These are phyloP conservation scores for Cordyceps militaris DNA, from an alignment of 2,329 filamentous ascomycete genomes.

Conservation along the genomic window DNA sequence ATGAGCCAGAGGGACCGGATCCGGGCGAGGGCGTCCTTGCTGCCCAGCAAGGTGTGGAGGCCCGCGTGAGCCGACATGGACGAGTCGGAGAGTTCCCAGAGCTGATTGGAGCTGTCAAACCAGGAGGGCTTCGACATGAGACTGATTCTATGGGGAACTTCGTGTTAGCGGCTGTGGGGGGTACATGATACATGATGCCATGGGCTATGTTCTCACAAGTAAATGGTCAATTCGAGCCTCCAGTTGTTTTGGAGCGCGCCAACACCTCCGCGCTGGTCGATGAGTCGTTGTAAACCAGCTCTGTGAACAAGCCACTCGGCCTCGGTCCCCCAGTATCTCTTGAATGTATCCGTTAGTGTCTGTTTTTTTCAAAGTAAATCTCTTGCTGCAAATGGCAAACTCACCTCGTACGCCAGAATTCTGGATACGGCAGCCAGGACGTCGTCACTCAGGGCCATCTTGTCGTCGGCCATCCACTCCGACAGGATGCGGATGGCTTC, in stretches of 20 bases:
- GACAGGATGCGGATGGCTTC: constrained; percentile 30
- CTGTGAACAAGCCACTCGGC: constrained; percentile 7
- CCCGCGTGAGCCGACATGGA: not conserved
- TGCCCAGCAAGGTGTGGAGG: not conserved
- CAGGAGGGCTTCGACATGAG: constrained; percentile 5
- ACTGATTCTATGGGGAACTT: not conserved
- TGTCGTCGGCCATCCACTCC: constrained; percentile 25
- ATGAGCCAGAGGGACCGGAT: constrained; percentile 7
- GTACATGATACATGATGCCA: too few relatives aligned
- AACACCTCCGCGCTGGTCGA: not conserved
- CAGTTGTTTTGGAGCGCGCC: not conserved
- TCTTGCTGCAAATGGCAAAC: not conserved
- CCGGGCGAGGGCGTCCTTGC: not conserved
- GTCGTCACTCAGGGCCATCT: constrained; percentile 26
- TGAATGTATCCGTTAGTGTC: not conserved
- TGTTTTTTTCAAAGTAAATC: not conserved
- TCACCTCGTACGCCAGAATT: constrained; percentile 1
- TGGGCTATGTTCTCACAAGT: not conserved
- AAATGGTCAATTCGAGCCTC: constrained; percentile 2
- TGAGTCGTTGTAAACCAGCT: not conserved
- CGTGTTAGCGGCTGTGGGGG: too few relatives aligned
- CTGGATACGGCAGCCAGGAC: not conserved
- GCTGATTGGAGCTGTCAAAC: constrained; percentile 9
- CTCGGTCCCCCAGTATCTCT: constrained; percentile 9
- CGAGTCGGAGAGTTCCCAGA: constrained; percentile 1